Percentiles rank a stretch among this genome's conserved stretches.
Evolutionary conservation across 192 early-diverging fungal genomes (phyloP).

Genomic region (Jimgerdemannia lactiflua): DNA sequence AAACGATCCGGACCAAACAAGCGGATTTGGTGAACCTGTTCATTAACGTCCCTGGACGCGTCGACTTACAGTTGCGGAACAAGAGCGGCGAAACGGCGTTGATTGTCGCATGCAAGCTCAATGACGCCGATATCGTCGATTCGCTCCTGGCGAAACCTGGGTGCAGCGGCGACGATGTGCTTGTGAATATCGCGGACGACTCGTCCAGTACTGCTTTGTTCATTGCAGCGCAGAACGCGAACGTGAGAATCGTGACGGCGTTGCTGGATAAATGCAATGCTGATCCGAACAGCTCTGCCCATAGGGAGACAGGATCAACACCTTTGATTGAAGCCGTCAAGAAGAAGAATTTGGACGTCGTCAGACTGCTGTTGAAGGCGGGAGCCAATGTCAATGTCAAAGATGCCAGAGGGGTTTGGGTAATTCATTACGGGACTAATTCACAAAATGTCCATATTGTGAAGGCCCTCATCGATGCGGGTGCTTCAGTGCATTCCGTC

Average conservation of each 20-base stretch:
- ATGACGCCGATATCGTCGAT: background rate
- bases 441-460: constrained; percentile 37
- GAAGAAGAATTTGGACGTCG: background rate
- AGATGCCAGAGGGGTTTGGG: constrained; percentile 17
- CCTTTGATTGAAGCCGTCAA: constrained; percentile 21
- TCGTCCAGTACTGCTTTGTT: constrained; percentile 6
- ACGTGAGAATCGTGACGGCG: constrained; percentile 3
- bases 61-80: background rate
- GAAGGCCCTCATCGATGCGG: constrained; percentile 36
- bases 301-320: background rate
- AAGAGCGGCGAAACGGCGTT: constrained; percentile 6
- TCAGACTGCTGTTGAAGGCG: constrained; percentile 8
- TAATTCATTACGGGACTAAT: constrained; percentile 40
- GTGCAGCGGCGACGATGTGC: background rate
- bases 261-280: constrained; percentile 10
- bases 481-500: constrained; percentile 20
- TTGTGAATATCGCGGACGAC: constrained; percentile 7
- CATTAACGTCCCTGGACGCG: background rate
- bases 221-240: constrained; percentile 1
- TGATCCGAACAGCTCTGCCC: constrained; percentile 4
- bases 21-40: background rate
- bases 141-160: background rate
- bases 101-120: background rate
- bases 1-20: constrained; percentile 16
- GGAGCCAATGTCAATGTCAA: constrained; percentile 12